Conservation (phyloP, 768 basidiomycete genomes). For the Kwoniella heveanensis region DNA sequence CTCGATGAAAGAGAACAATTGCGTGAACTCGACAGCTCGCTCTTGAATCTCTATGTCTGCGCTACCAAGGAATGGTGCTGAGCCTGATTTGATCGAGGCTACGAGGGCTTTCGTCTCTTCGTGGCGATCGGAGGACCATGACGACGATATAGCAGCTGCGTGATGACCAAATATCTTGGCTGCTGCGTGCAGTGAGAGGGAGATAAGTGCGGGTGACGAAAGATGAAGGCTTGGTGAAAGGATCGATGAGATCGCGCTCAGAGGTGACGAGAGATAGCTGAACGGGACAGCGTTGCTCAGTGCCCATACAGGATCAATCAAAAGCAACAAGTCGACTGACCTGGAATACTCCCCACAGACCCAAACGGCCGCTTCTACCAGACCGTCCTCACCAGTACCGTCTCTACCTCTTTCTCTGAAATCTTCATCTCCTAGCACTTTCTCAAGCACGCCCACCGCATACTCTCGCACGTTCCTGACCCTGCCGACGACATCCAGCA, state of each 20-base stretch:
- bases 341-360: slow-evolving; percentile 92
- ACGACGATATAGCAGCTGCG: slow-evolving; percentile 71
- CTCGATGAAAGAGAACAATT: slow-evolving; percentile 45
- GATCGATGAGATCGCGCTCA: slow-evolving; percentile 65
- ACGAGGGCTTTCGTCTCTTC: slow-evolving; percentile 68
- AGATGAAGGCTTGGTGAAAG: slow-evolving; percentile 59
- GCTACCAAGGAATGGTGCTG: slow-evolving; percentile 65
- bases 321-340: slow-evolving; percentile 64
- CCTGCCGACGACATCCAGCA: slow-evolving; percentile 82
- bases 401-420: slow-evolving; percentile 70
- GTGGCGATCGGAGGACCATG: slow-evolving; percentile 75
- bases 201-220: slow-evolving; percentile 64
- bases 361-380: slow-evolving; percentile 93
- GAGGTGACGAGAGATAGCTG: slow-evolving; percentile 36
- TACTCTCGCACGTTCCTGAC: slow-evolving; percentile 74
- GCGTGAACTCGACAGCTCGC: slow-evolving; percentile 57
- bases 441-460: slow-evolving; percentile 80
- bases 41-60: slow-evolving; percentile 88
- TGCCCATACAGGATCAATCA: too few species aligned
- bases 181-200: slow-evolving; percentile 78
- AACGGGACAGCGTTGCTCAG: too few species aligned
- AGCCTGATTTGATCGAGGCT: slow-evolving; percentile 64
- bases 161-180: slow-evolving; percentile 86
- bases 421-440: slow-evolving; percentile 74
- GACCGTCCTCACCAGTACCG: slow-evolving; percentile 74